Evolutionary conservation across 805 yeast genomes (phyloP), one percentile per base, ranked within the genome.

Genomic region (Teunomyces panamensis): DNA sequence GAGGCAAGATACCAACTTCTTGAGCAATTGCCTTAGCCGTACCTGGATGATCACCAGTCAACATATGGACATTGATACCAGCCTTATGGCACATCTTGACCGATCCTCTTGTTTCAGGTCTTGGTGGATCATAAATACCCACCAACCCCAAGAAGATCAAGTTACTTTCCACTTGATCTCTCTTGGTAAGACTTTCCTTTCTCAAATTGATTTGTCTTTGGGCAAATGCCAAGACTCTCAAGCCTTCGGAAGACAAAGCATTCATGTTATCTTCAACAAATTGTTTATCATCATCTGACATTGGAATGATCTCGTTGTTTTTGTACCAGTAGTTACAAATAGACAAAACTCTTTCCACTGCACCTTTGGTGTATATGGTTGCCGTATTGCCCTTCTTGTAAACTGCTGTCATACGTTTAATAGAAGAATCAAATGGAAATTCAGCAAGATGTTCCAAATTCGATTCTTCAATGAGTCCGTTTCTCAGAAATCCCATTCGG

Each of bases 1-100:
- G 74, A 8, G 91, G 71, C 36, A 66, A 51, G 30, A 66, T 66
- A 6, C 69, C 71, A 5, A 66, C 69, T 50, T 65, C 69, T 49
- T 64, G 67, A 9, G 71, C 69, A 53, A 66, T 65, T 9, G 71
- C 71, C 30, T 54, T 56, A 32, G 71, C 71, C 13, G 71, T 66
- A 33, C 67, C 67, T 3, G 67, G 65, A 42, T 62, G 67, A 44
- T 66, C 71, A 41, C 71, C 71, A 24, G 71, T 66, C 24, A 66
- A 54, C 69, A 66, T 65, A 52, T 62, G 67, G 28, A 66, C 71
- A 49, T 62, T 64, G 39, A 66, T 66, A 9, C 71, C 69, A 9
- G 71, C 71, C 42, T 50, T 52, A 47, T 66, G 71, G 50, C 71
- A 66, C 35, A 59, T 47, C 39, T 56, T 55, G 14, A 66, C 69